Evolutionary conservation across 306 rosid species (phyloP).

Genomic region (Prinsepia uniflora): DNA sequence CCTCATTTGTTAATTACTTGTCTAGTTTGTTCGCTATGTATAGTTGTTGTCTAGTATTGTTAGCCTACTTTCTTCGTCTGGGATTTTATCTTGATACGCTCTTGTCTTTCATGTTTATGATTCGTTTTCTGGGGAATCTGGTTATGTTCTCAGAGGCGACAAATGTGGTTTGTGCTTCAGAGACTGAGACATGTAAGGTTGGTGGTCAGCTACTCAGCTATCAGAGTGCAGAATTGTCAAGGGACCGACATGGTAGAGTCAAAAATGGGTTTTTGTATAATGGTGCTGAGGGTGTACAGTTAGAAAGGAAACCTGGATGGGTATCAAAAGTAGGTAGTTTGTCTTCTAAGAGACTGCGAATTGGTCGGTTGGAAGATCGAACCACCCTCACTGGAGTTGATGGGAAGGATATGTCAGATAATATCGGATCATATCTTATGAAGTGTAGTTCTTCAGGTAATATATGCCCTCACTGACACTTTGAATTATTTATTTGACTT

Average conservation of each 20-base stretch:
- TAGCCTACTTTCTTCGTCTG: not conserved
- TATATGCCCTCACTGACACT: not conserved
- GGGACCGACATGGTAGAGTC: conserved; percentile 28
- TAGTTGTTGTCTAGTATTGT: not conserved
- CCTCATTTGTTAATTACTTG: not conserved
- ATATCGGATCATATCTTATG: conserved; percentile 44
- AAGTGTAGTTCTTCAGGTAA: conserved; percentile 64
- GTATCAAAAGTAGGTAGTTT: conserved; percentile 43
- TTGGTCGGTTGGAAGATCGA: conserved; percentile 49
- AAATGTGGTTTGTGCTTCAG: conserved; percentile 36
- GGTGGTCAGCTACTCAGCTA: conserved; percentile 34
- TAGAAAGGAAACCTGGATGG: conserved; percentile 56
- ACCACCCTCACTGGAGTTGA: conserved; percentile 35
- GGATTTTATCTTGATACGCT: not conserved
- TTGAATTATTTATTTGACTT: not conserved
- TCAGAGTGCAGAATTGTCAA: conserved; percentile 39
- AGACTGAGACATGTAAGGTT: conserved; percentile 40
- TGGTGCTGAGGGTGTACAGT: conserved; percentile 37
- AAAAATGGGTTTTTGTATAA: conserved; percentile 44
- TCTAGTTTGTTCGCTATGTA: not conserved
- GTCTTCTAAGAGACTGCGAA: conserved; percentile 57
- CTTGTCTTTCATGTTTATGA: not conserved
- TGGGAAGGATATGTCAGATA: conserved; percentile 49
- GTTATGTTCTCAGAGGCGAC: conserved; percentile 45
- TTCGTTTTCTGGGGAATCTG: conserved; percentile 15